These are phyloP conservation scores for Ocimum tenuiflorum DNA, from an alignment of 257 asterid species.

Conservation along the genomic window DNA sequence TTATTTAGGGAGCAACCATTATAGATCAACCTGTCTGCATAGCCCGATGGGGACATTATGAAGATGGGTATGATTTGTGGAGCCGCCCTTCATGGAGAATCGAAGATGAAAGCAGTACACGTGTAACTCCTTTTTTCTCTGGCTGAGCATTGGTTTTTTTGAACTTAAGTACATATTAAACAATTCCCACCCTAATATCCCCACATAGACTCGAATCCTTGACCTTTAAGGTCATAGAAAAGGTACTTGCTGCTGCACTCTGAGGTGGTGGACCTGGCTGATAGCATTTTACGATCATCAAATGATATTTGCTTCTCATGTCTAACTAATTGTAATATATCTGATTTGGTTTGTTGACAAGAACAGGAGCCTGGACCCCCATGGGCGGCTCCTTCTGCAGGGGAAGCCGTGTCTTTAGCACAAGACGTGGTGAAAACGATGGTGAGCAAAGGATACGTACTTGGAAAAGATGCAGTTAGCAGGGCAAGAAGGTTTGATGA, in stretches of 20 bases:
- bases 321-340: neutral
- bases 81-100: constrained; percentile 56
- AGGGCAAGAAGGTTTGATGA: constrained; percentile 79
- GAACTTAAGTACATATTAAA: no score
- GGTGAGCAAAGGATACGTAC: constrained; percentile 65
- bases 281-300: no score
- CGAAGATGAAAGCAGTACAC: constrained; percentile 45
- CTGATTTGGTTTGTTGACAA: neutral
- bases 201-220: no score
- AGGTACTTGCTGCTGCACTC: no score
- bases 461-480: constrained; percentile 78
- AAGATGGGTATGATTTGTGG: constrained; percentile 60
- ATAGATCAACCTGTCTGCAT: constrained; percentile 88
- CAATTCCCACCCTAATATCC: no score
- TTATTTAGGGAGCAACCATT: constrained; percentile 70
- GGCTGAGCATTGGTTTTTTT: neutral
- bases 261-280: no score
- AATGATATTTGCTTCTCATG: neutral
- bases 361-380: constrained; percentile 34
- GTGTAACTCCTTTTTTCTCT: constrained; percentile 28
- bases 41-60: constrained; percentile 76
- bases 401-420: constrained; percentile 74
- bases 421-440: constrained; percentile 84
- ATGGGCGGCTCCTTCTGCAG: constrained; percentile 57
- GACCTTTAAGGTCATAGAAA: no score